These are phyloP conservation scores for Saturnispora ahearnii DNA, from an alignment of 805 yeast species.

Conservation along the genomic window DNA sequence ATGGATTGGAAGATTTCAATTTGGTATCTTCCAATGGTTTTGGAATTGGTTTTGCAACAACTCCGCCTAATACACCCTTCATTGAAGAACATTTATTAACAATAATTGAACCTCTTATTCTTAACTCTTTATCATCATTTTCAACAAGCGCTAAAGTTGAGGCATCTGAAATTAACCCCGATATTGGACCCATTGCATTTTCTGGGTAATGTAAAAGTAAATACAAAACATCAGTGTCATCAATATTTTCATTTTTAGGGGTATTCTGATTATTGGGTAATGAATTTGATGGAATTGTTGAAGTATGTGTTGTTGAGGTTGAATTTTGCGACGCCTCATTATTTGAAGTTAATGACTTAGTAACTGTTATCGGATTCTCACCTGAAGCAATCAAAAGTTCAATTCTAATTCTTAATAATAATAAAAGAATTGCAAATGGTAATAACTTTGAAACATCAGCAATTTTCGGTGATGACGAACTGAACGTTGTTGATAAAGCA, in stretches of 20 bases:
- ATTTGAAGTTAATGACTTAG: background rate
- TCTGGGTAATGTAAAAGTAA: constrained; percentile 42
- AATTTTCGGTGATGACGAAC: background rate
- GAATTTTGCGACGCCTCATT: background rate
- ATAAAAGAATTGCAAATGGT: constrained; percentile 33
- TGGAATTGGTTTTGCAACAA: background rate
- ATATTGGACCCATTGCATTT: background rate
- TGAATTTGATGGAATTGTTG: background rate
- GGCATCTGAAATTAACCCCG: constrained; percentile 10
- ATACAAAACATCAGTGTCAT: constrained; percentile 43
- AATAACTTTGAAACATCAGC: constrained; percentile 22
- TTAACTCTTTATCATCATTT: constrained; percentile 5
- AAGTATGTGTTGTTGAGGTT: background rate
- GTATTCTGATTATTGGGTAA: background rate
- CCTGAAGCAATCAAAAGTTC: constrained; percentile 8
- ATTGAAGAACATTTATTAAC: constrained; percentile 1
- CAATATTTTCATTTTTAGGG: constrained; percentile 17
- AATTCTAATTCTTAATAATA: constrained; percentile 25
- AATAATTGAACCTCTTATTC: constrained; percentile 1
- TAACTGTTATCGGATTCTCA: background rate
- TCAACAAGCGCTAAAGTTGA: constrained; percentile 7
- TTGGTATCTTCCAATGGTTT: background rate
- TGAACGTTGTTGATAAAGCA: constrained; percentile 8
- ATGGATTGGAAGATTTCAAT: background rate
- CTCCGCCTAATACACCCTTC: constrained; percentile 7